A percentile compares a stretch with the other conserved stretches of the same genome.
Conservation (phyloP, 345 rosid genomes). For the sweet orange (Citrus sinensis) region DNA sequence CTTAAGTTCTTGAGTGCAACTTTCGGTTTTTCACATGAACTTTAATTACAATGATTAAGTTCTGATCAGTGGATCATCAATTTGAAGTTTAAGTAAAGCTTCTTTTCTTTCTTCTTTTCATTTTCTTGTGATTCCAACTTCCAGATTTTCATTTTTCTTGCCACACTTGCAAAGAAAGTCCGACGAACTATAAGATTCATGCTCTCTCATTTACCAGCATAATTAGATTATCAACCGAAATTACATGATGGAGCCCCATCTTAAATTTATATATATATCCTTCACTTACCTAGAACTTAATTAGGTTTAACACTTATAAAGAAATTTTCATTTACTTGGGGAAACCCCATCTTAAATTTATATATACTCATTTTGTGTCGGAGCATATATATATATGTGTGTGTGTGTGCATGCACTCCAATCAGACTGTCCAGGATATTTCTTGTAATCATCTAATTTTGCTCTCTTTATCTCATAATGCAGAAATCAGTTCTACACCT, state of each 20-base stretch:
- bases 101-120: neutral
- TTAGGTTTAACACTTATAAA: too few relatives aligned
- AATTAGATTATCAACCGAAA: neutral
- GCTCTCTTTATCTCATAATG: neutral
- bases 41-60: neutral
- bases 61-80: neutral
- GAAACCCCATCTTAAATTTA: too few relatives aligned
- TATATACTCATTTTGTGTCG: too few relatives aligned
- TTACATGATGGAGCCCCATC: too few relatives aligned
- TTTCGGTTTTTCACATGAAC: neutral
- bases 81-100: neutral
- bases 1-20: neutral
- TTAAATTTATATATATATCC: too few relatives aligned
- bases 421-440: too few relatives aligned
- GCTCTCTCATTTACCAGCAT: neutral
- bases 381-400: too few relatives aligned
- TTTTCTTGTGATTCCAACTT: neutral
- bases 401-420: too few relatives aligned
- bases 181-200: neutral
- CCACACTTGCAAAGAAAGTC: neutral
- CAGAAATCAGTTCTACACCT: conserved; percentile 38
- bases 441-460: too few relatives aligned
- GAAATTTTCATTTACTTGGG: too few relatives aligned
- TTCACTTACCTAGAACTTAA: too few relatives aligned
- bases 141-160: neutral